Conservation (phyloP, 192 early-diverging fungal genomes). For the Linnemannia exigua region DNA sequence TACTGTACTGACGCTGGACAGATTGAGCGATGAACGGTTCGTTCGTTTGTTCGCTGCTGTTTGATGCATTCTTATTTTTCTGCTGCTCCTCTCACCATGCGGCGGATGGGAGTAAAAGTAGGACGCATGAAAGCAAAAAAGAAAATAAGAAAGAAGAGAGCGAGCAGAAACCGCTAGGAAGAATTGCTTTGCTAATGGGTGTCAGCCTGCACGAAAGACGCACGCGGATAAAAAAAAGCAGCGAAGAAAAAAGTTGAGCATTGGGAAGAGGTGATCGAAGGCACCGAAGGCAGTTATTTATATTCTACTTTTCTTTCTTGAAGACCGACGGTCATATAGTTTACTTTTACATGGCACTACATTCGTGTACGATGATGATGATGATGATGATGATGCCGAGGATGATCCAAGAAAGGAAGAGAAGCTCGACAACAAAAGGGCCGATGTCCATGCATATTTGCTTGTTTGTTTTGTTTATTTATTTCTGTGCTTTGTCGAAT, state of each 20-base stretch:
- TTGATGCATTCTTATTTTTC: no score
- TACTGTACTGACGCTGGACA: not conserved
- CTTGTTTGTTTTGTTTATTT: not conserved
- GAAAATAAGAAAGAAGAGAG: not conserved
- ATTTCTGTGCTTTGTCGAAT: not conserved
- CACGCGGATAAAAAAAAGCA: not conserved
- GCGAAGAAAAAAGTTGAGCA: no score
- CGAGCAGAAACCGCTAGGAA: not conserved
- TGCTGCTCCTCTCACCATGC: no score
- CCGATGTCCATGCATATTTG: not conserved
- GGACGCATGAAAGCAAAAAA: not conserved
- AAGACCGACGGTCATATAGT: no score
- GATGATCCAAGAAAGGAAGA: not conserved
- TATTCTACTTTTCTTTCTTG: no score
- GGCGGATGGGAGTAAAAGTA: not conserved
- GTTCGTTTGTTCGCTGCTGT: no score
- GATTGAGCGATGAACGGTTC: not conserved
- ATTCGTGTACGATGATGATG: not conserved
- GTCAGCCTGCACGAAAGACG: not conserved
- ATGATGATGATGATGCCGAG: not conserved
- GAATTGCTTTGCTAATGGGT: conserved; percentile 1
- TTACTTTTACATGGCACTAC: no score
- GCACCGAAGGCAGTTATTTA: no score
- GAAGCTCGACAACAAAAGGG: not conserved
- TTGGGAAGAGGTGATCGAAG: not conserved